Percentiles rank a stretch among this genome's conserved stretches.
These are phyloP conservation scores for Teratosphaeria nubilosa DNA, from an alignment of 2,329 filamentous ascomycete genomes.

Conservation along the genomic window DNA sequence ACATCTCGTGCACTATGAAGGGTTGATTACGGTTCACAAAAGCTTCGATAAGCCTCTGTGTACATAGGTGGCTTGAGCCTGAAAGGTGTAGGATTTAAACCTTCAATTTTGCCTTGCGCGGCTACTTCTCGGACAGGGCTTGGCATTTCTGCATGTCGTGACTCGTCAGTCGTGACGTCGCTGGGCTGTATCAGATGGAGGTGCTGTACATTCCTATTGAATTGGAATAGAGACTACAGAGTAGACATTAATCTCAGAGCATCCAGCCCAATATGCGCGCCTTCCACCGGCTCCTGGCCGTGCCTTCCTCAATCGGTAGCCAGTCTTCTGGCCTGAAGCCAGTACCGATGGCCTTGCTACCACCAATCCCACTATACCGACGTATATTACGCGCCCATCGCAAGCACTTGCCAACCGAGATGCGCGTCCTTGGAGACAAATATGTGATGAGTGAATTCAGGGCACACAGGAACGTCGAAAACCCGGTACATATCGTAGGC, in stretches of 20 bases:
- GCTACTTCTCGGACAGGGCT: neutral
- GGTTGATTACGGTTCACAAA: neutral
- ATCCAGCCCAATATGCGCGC: conserved; percentile 13
- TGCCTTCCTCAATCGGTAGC: conserved; percentile 22
- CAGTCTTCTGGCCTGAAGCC: conserved; percentile 24
- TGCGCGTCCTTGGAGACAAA: conserved; percentile 76
- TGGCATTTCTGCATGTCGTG: neutral
- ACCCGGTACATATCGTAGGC: conserved; percentile 85
- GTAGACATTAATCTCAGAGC: neutral
- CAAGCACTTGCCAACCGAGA: conserved; percentile 60
- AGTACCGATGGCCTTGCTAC: conserved; percentile 56
- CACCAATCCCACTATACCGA: conserved; percentile 81
- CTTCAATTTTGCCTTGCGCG: neutral
- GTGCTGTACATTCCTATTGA: neutral
- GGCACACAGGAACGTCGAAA: conserved; percentile 72
- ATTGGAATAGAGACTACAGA: neutral
- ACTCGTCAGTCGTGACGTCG: neutral
- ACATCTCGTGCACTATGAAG: neutral
- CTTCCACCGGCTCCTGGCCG: conserved; percentile 20
- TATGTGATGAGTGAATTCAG: conserved; percentile 92
- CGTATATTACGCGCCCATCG: conserved; percentile 79
- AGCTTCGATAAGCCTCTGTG: neutral
- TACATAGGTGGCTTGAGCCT: neutral
- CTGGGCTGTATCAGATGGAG: neutral
- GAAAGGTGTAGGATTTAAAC: neutral